These are phyloP conservation scores for Penicillium sp. DNA, from an alignment of 2,329 filamentous ascomycete species.

Conservation along the genomic window DNA sequence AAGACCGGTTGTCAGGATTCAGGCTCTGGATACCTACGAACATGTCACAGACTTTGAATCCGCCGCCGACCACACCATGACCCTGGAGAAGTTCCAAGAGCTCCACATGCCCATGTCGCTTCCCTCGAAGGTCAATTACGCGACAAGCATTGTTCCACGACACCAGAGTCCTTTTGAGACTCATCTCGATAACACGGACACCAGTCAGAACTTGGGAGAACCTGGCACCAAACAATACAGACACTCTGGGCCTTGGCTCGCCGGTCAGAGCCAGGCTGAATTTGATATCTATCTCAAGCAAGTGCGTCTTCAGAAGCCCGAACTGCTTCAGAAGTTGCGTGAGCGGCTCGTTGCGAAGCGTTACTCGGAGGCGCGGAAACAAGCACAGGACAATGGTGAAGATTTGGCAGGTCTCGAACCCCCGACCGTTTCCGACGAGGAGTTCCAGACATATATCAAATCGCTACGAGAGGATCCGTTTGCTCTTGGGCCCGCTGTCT, in stretches of 20 bases:
- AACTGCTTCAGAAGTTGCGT: conserved; percentile 38
- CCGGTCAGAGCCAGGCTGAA: conserved; percentile 54
- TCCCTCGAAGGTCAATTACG: conserved; percentile 34
- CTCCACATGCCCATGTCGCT: conserved; percentile 69
- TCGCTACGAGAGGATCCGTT: conserved; percentile 42
- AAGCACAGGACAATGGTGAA: conserved; percentile 42
- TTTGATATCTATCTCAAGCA: conserved; percentile 53
- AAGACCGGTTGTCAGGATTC: conserved; percentile 72
- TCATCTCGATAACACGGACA: conserved; percentile 45
- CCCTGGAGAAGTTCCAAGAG: conserved; percentile 82
- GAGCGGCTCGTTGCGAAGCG: conserved; percentile 35
- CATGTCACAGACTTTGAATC: conserved; percentile 86
- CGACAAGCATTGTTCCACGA: conserved; percentile 26
- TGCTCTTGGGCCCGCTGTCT: conserved; percentile 53
- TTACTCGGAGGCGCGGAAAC: conserved; percentile 35
- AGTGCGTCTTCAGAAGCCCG: conserved; percentile 42
- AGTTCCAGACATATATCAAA: conserved; percentile 47
- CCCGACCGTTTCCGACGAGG: conserved; percentile 42
- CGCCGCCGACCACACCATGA: conserved; percentile 75
- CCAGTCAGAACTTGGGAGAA: conserved; percentile 33
- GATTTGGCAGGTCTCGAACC: conserved; percentile 32
- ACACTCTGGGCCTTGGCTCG: conserved; percentile 58
- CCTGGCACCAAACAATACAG: conserved; percentile 51
- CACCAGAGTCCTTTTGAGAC: conserved; percentile 45
- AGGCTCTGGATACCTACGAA: conserved; percentile 77